These are phyloP conservation scores for Trametes elegans DNA, from an alignment of 768 basidiomycete species.

Conservation along the genomic window DNA sequence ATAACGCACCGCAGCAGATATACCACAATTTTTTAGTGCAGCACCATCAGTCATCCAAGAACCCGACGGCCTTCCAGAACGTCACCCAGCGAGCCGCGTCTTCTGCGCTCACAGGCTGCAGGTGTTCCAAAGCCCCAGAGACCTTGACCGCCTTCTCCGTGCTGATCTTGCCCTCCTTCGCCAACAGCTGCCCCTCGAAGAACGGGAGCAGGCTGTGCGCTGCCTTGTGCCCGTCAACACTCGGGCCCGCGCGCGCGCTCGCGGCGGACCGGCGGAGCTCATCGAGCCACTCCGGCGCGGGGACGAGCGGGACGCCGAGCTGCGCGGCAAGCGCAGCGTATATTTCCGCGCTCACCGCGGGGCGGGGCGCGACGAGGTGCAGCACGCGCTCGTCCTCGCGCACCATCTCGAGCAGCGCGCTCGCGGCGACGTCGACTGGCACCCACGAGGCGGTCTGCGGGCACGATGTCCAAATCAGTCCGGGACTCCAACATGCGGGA, in stretches of 20 bases:
- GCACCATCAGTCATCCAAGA: too few species aligned
- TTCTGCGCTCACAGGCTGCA: too few species aligned
- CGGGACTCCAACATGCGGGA: too few species aligned
- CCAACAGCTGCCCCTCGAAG: conserved; percentile 8
- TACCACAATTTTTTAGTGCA: too few species aligned
- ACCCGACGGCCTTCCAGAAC: too few species aligned
- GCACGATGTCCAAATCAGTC: background rate
- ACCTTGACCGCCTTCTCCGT: conserved; percentile 1
- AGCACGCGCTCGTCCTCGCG: conserved; percentile 23
- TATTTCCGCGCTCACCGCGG: conserved; percentile 33
- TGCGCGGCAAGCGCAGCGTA: conserved; percentile 25
- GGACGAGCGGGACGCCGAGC: conserved; percentile 31
- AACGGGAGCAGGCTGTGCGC: conserved; percentile 27
- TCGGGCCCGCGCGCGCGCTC: too few species aligned
- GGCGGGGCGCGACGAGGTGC: conserved; percentile 41
- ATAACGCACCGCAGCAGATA: too few species aligned
- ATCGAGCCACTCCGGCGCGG: conserved; percentile 36
- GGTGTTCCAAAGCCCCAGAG: too few species aligned
- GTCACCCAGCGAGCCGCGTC: too few species aligned
- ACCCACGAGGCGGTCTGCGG: conserved; percentile 42
- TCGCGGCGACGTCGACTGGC: conserved; percentile 38
- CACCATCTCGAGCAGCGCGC: conserved; percentile 32
- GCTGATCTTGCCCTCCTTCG: background rate
- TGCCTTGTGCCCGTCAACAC: background rate
- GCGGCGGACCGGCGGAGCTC: conserved; percentile 17